A percentile compares a stretch with the other conserved stretches of the same genome.
phyloP scores from a whole-genome alignment of 768 basidiomycete genomes.

The Rhodosporidiobolus sp. region DNA sequence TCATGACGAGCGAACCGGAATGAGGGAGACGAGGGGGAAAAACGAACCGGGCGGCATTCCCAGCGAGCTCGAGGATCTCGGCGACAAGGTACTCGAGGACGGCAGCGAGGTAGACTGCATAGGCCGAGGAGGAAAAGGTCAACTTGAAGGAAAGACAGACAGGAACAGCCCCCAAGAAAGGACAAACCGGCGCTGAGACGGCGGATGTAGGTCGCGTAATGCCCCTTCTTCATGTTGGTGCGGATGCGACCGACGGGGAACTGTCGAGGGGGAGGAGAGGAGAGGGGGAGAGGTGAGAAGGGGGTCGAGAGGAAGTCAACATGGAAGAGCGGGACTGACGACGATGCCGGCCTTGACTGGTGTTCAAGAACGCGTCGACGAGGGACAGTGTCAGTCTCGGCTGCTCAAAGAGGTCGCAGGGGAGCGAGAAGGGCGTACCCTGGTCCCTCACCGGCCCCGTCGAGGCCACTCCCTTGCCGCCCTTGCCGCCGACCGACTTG shows the following conservation, averaged over 20 bases:
- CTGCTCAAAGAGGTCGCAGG: conserved; percentile 54
- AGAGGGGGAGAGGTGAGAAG: too few relatives aligned
- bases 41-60: conserved; percentile 58
- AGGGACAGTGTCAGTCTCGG: background rate
- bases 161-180: background rate
- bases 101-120: conserved; percentile 12
- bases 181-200: conserved; percentile 64
- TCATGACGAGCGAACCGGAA: conserved; percentile 51
- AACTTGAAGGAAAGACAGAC: background rate
- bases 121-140: background rate
- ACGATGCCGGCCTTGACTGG: background rate
- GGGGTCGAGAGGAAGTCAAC: background rate
- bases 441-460: conserved; percentile 42
- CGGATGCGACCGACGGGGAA: conserved; percentile 77
- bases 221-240: conserved; percentile 70
- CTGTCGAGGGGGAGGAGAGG: background rate
- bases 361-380: too few relatives aligned
- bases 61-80: conserved; percentile 79
- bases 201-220: conserved; percentile 62
- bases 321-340: background rate
- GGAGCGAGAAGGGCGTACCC: conserved; percentile 57
- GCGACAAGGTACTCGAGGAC: conserved; percentile 66
- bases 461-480: background rate
- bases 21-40: conserved; percentile 53
- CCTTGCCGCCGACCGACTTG: too few relatives aligned